Evolutionary conservation across 2,329 filamentous ascomycete genomes (phyloP).

Genomic region (Diaporthe aspalathi): DNA sequence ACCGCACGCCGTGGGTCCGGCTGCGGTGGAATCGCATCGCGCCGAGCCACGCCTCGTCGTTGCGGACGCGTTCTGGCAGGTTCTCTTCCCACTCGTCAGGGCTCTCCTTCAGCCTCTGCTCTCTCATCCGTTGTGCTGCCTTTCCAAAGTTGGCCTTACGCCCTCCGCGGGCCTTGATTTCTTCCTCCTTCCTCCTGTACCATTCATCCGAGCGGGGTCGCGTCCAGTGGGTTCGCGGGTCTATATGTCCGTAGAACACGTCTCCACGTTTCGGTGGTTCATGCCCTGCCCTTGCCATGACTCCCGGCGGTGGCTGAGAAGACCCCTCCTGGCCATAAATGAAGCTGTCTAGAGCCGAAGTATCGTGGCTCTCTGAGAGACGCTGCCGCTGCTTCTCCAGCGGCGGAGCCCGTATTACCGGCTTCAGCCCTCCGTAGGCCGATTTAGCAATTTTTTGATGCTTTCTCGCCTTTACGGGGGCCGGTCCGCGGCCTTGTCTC

Average conservation of each 20-base stretch:
- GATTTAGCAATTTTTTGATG: slow-evolving; percentile 12
- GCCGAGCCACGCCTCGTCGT: slow-evolving; percentile 58
- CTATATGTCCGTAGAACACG: slow-evolving; percentile 58
- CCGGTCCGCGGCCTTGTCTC: slow-evolving; percentile 11
- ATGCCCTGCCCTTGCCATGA: slow-evolving; percentile 34
- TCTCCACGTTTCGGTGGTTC: slow-evolving; percentile 38
- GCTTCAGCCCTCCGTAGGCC: neutral
- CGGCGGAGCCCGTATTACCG: slow-evolving; percentile 18
- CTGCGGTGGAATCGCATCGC: slow-evolving; percentile 49
- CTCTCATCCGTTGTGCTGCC: slow-evolving; percentile 53
- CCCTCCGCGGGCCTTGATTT: slow-evolving; percentile 61
- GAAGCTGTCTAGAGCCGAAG: slow-evolving; percentile 42
- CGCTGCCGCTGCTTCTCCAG: slow-evolving; percentile 36
- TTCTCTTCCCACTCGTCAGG: slow-evolving; percentile 44
- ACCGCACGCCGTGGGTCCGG: neutral
- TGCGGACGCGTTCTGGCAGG: slow-evolving; percentile 57
- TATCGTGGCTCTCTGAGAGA: slow-evolving; percentile 30
- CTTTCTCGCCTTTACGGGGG: neutral
- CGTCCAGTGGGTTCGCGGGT: slow-evolving; percentile 63
- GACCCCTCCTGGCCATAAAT: slow-evolving; percentile 45
- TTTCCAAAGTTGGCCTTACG: slow-evolving; percentile 65
- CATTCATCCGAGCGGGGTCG: slow-evolving; percentile 57
- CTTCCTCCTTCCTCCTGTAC: slow-evolving; percentile 59
- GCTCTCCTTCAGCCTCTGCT: slow-evolving; percentile 44
- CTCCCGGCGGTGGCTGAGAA: slow-evolving; percentile 41